A percentile compares a stretch with the other conserved stretches of the same genome.
phyloP scores from a whole-genome alignment of 495 filamentous ascomycete species.

The Poronia punctata region DNA sequence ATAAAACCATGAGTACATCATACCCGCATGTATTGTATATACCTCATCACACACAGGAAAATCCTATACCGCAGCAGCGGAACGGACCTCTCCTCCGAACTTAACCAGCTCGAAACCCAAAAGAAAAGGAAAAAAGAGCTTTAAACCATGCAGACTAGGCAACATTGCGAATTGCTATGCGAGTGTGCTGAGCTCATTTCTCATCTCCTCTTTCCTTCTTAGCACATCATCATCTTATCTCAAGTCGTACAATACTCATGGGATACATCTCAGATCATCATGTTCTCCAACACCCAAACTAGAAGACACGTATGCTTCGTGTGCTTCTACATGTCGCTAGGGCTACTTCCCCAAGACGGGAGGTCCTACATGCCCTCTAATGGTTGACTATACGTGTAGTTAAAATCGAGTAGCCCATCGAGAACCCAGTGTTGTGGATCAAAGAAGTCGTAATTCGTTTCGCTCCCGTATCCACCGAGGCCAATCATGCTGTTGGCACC shows the following conservation, averaged over 20 bases:
- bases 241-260: constrained; percentile 1
- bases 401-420: constrained; percentile 75
- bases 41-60: too few species aligned
- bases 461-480: constrained; percentile 49
- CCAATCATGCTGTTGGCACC: constrained; percentile 31
- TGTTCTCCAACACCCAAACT: background rate
- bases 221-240: constrained; percentile 4
- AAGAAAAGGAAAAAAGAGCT: too few species aligned
- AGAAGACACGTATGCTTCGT: background rate
- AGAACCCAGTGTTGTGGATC: constrained; percentile 89
- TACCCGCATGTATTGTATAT: too few species aligned
- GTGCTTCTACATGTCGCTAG: too few species aligned
- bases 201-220: constrained; percentile 33
- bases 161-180: too few species aligned
- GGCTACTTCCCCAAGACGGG: background rate
- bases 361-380: constrained; percentile 37
- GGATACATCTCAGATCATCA: background rate
- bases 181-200: constrained; percentile 8
- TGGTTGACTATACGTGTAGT: constrained; percentile 50
- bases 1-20: too few species aligned
- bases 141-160: too few species aligned
- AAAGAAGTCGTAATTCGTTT: constrained; percentile 72
- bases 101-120: too few species aligned
- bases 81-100: too few species aligned
- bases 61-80: too few species aligned